phyloP scores from a whole-genome alignment of 257 asterid species.

The Gynochthodes officinalis region DNA sequence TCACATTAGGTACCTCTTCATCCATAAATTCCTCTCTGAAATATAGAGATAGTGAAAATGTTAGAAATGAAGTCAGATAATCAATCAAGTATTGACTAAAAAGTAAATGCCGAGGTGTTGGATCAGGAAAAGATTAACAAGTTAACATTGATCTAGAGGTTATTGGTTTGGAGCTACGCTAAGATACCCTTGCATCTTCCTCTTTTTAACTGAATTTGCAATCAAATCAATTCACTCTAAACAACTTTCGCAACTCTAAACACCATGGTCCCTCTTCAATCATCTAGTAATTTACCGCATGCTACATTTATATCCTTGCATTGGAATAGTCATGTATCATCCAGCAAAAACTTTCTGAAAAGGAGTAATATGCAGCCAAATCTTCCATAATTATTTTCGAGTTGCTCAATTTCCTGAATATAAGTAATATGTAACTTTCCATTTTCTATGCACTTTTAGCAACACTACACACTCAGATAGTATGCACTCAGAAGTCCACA shows the following conservation, averaged over 20 bases:
- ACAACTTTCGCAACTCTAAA: not conserved
- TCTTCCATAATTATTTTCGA: not conserved
- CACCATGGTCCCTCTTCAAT: not conserved
- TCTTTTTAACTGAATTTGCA: no score
- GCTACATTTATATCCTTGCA: not conserved
- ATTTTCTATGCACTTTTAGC: not conserved
- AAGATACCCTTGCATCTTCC: not conserved
- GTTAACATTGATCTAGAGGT: not conserved
- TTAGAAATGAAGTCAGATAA: no score
- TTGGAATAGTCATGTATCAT: not conserved
- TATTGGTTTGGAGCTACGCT: not conserved
- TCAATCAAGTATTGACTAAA: no score
- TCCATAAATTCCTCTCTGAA: conserved; percentile 88
- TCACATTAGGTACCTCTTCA: conserved; percentile 74
- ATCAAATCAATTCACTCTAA: not conserved
- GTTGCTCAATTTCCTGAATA: not conserved
- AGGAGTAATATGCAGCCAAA: not conserved
- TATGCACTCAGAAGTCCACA: not conserved
- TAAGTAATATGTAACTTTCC: not conserved
- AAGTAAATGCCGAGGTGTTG: not conserved
- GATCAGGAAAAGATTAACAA: not conserved
- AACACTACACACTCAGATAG: not conserved
- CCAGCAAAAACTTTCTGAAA: not conserved
- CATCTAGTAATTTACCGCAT: not conserved
- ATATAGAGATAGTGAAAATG: not conserved